Percentiles rank a stretch among this genome's conserved stretches.
These are phyloP conservation scores for Pistacia atlantica DNA, from an alignment of 345 rosid genomes.

Conservation along the genomic window DNA sequence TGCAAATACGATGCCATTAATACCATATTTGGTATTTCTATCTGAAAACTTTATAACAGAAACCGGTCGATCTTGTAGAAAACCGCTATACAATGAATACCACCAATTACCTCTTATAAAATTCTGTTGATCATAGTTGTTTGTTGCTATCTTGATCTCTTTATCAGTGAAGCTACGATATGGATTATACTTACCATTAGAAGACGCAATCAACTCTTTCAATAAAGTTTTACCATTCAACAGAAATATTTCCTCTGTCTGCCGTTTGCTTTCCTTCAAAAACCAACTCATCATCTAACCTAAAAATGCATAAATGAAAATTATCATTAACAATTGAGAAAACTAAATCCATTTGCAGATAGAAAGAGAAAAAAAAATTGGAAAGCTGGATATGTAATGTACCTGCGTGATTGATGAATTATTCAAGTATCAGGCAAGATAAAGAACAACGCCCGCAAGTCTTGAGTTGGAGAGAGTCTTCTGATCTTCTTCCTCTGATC, in stretches of 20 bases:
- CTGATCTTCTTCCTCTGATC: no score
- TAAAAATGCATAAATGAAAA: not conserved
- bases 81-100: conserved; percentile 9
- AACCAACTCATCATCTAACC: not conserved
- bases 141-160: no score
- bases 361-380: no score
- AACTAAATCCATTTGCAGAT: no score
- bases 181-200: not conserved
- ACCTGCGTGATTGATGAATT: no score
- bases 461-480: no score
- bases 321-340: no score
- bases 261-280: not conserved
- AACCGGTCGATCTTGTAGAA: conserved; percentile 5
- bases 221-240: not conserved
- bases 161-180: not conserved
- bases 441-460: no score
- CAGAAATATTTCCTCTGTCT: no score
- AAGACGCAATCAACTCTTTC: not conserved
- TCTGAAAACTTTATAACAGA: not conserved
- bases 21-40: accelerated
- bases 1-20: conserved; percentile 3
- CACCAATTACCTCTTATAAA: not conserved
- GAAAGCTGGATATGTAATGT: no score
- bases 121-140: not conserved
- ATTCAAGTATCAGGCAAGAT: no score